These are phyloP conservation scores for Paecilomyces sp. DNA, from an alignment of 2,329 filamentous ascomycete species.

Conservation along the genomic window DNA sequence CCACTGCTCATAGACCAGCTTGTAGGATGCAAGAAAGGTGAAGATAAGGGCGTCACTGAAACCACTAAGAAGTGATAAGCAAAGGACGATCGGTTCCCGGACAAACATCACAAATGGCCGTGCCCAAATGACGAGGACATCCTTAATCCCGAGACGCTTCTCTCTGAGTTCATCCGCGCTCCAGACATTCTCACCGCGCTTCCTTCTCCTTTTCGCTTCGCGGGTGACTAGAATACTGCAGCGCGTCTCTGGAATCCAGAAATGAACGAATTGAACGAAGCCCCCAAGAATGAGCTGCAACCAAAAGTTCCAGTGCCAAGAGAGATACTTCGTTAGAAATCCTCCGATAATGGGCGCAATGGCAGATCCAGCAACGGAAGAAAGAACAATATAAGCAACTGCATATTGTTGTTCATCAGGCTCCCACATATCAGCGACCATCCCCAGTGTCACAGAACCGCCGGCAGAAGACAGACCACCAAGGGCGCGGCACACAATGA, in stretches of 20 bases:
- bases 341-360: slow-evolving; percentile 46
- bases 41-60: slow-evolving; percentile 61
- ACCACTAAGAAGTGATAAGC: slow-evolving; percentile 55
- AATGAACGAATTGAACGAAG: slow-evolving; percentile 45
- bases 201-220: slow-evolving; percentile 50
- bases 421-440: slow-evolving; percentile 58
- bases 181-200: slow-evolving; percentile 55
- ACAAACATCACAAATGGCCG: slow-evolving; percentile 59
- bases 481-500: slow-evolving; percentile 62
- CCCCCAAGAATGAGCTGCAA: slow-evolving; percentile 53
- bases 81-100: slow-evolving; percentile 58
- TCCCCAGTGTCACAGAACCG: slow-evolving; percentile 57
- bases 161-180: slow-evolving; percentile 64
- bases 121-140: slow-evolving; percentile 51
- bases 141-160: slow-evolving; percentile 48
- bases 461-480: slow-evolving; percentile 58
- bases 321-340: slow-evolving; percentile 41
- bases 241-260: slow-evolving; percentile 50
- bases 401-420: slow-evolving; percentile 53
- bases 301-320: slow-evolving; percentile 59
- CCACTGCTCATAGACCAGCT: slow-evolving; percentile 55
- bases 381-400: slow-evolving; percentile 54
- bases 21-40: slow-evolving; percentile 58
- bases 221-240: slow-evolving; percentile 51
- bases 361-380: slow-evolving; percentile 48